A percentile compares a stretch with the other conserved stretches of the same genome.
These are phyloP conservation scores for Komagataea norvegica DNA, from an alignment of 1,139 yeast species.

Conservation along the genomic window DNA sequence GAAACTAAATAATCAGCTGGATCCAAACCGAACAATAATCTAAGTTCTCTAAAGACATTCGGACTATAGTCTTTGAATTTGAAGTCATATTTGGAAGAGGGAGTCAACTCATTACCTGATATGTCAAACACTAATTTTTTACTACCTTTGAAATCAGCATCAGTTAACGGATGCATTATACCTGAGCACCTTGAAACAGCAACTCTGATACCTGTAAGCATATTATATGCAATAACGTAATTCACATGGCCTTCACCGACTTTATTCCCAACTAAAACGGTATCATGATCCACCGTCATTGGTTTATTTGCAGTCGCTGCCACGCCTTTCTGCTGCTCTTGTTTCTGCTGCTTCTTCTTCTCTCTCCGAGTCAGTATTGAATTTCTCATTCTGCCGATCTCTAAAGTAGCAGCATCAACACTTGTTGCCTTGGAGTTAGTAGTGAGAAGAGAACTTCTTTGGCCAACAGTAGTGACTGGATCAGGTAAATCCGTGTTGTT, in stretches of 20 bases:
- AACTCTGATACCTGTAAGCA: slow-evolving; percentile 94
- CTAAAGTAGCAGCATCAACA: slow-evolving; percentile 34
- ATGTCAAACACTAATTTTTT: slow-evolving; percentile 83
- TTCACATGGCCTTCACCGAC: slow-evolving; percentile 91
- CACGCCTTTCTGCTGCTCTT: background rate
- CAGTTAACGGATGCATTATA: slow-evolving; percentile 65
- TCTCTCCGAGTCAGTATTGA: slow-evolving; percentile 32
- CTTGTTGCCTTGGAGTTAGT: slow-evolving; percentile 10
- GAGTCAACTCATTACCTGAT: slow-evolving; percentile 86
- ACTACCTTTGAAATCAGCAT: slow-evolving; percentile 62
- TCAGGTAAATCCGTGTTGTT: slow-evolving; percentile 3
- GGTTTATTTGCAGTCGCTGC: no score
- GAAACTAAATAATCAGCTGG: slow-evolving; percentile 95
- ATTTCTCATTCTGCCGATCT: slow-evolving; percentile 41
- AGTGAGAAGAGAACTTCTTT: slow-evolving; percentile 16
- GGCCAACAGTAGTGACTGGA: slow-evolving; percentile 1
- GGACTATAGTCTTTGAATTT: slow-evolving; percentile 97
- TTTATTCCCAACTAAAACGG: slow-evolving; percentile 69
- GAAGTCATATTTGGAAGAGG: slow-evolving; percentile 91
- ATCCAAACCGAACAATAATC: slow-evolving; percentile 78
- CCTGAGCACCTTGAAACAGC: slow-evolving; percentile 93
- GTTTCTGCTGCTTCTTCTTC: slow-evolving; percentile 26
- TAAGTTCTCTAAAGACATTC: slow-evolving; percentile 82
- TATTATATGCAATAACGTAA: slow-evolving; percentile 91
- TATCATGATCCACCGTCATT: slow-evolving; percentile 23